Percentiles rank a stretch among this genome's conserved stretches.
phyloP scores from a whole-genome alignment of 176 grass and related monocot genomes.

The Pontederia paniculata region DNA sequence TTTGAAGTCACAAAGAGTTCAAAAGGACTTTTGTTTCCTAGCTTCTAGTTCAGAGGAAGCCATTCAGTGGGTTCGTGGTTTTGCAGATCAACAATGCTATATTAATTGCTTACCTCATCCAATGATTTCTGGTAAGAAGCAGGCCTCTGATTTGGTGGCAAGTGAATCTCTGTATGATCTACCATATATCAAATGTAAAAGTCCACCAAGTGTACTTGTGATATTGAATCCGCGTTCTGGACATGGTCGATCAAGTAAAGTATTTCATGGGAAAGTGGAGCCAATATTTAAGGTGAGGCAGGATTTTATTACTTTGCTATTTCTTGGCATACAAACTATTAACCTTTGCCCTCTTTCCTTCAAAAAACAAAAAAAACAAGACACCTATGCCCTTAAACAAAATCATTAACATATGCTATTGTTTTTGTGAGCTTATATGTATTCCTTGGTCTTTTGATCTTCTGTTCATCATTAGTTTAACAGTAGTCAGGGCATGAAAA shows the following conservation, averaged over 20 bases:
- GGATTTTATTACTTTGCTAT: not conserved
- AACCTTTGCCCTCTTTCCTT: not conserved
- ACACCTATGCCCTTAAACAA: no score
- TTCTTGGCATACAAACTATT: not conserved
- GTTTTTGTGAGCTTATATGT: not conserved
- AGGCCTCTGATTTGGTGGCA: constrained; percentile 35
- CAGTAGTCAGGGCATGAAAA: no score
- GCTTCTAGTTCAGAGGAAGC: constrained; percentile 63
- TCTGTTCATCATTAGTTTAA: not conserved
- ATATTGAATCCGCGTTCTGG: constrained; percentile 97
- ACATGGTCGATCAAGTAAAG: constrained; percentile 83
- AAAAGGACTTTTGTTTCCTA: constrained; percentile 68
- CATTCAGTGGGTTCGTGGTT: constrained; percentile 62
- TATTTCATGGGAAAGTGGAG: constrained; percentile 87
- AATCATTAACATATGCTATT: no score
- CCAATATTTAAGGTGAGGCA: constrained; percentile 90
- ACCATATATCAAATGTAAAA: constrained; percentile 72
- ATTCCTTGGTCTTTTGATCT: not conserved
- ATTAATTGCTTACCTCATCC: constrained; percentile 53
- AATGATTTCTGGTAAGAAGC: constrained; percentile 39
- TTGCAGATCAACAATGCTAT: constrained; percentile 84
- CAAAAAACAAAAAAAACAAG: no score
- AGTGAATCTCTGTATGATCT: constrained; percentile 58
- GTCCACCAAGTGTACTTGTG: constrained; percentile 67
- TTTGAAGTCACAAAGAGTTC: constrained; percentile 48